These are phyloP conservation scores for Canavalia ensiformis DNA, from an alignment of 306 rosid genomes.

Conservation along the genomic window DNA sequence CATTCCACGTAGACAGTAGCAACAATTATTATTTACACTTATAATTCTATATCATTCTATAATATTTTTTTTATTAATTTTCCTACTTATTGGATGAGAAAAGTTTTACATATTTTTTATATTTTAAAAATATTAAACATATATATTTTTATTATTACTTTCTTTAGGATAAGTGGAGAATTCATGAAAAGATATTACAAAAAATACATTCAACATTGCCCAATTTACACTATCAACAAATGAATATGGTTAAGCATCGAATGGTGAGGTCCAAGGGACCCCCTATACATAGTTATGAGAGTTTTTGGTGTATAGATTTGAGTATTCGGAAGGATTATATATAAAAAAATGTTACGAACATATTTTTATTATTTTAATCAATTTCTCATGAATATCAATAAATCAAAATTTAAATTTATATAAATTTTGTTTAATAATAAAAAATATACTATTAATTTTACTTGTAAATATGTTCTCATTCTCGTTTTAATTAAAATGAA, in stretches of 20 bases:
- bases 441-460: too few relatives aligned
- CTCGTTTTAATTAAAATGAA: background rate
- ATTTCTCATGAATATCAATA: background rate
- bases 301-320: too few relatives aligned
- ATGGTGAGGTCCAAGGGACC: background rate
- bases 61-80: too few relatives aligned
- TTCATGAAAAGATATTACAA: too few relatives aligned
- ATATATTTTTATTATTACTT: too few relatives aligned
- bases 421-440: too few relatives aligned
- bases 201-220: background rate
- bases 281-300: background rate
- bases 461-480: too few relatives aligned
- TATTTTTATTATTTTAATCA: too few relatives aligned
- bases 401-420: too few relatives aligned
- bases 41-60: background rate
- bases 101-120: too few relatives aligned
- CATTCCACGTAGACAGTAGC: background rate
- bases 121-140: too few relatives aligned
- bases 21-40: background rate
- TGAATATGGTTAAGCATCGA: background rate
- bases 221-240: background rate
- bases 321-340: background rate
- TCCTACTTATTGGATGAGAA: background rate
- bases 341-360: too few relatives aligned
- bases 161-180: background rate